Base-by-base conservation (phyloP, 116 monocot species). In the Phalaenopsis hybrid region DNA sequence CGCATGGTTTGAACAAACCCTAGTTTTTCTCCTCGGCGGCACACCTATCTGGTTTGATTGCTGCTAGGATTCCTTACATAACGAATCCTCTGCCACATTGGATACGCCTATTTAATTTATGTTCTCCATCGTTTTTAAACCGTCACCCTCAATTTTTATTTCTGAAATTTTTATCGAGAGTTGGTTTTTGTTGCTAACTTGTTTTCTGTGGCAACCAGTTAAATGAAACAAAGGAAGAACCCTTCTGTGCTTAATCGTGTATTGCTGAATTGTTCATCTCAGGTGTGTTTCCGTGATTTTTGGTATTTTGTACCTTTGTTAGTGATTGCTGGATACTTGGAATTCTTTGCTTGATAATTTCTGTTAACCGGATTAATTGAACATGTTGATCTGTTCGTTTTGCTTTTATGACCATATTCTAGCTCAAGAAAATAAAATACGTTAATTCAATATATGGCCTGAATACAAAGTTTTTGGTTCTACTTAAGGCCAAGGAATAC, bases 401-500 rank as follows among this genome's bases (percentile, higher is more conserved):
- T 44, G 15, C 45, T 50, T 81, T 23, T 44, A 45, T 67, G 49
- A 33, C 6, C 28, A 4, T 18, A 61, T 68, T 34, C 20, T 25
- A 44, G 17, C 44, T n/a, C 13, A 69, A 12, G 43, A 69, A 23
- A 11, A 65, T 80, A 63, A 44, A 74, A 46, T 10, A 3, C 9
- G 31, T 58, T n/a, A 15, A 51, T 44, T 49, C 16, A 43, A 68
- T 51, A 58, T 34, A n/a, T 81, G 20, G 23, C 2, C 23, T 75
- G 12, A 72, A 41, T 21, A 8, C 75, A 44, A 17, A 57, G 31
- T 76, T 76, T 80, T 72, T 33, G 72, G 2, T 46, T 72, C 28
- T 67, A 34, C 72, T 81, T 43, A 68, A 92, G 92, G 86, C 85
- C 78, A 90, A 87, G 87, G 87, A 88, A 78, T 90, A 93, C 80